Conservation (phyloP, 352 stramenopile species). For the Pythium guiyangense region DNA sequence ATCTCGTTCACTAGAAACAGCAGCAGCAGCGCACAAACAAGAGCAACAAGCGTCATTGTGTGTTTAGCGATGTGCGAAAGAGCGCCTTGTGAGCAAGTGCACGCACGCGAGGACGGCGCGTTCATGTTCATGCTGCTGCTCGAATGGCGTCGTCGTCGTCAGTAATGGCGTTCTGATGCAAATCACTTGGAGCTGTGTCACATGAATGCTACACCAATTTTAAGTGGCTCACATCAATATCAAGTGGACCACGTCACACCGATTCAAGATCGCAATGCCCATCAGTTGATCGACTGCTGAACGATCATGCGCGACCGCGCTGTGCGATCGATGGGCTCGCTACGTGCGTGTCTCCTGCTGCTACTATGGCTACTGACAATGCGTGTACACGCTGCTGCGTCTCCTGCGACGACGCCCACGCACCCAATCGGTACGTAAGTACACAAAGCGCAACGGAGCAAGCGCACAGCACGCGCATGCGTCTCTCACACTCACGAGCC, state of each 20-base stretch:
- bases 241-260: background rate
- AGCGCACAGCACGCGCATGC: no score
- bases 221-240: constrained; percentile 1
- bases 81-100: background rate
- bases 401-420: background rate
- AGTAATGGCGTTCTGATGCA: background rate
- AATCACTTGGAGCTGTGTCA: no score
- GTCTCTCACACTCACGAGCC: no score
- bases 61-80: background rate
- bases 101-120: background rate
- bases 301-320: background rate
- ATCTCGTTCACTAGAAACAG: constrained; percentile 32
- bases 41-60: background rate
- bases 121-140: background rate
- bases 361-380: background rate
- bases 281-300: no score
- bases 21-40: background rate
- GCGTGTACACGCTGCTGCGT: no score
- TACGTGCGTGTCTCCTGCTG: background rate
- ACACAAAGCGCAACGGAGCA: no score
- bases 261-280: constrained; percentile 1
- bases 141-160: background rate
- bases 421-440: constrained; percentile 3
- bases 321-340: background rate
- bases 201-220: background rate